Base-by-base conservation (phyloP, 306 rosid genomes). In the Quillaja saponaria region DNA sequence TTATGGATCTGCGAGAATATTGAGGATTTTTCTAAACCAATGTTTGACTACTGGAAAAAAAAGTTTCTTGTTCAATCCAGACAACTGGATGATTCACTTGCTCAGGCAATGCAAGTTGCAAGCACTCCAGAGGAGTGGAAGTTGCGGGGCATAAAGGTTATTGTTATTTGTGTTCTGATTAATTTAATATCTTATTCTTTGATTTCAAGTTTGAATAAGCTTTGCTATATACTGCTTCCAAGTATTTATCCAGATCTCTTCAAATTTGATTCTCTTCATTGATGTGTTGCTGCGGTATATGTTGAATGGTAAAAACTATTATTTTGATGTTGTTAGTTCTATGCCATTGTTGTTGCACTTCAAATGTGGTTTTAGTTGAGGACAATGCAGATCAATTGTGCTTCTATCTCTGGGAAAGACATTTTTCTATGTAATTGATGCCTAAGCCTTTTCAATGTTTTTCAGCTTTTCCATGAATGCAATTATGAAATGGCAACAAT, bases 121-220 rank as follows among this genome's bases (percentile, higher is more conserved):
- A 85, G 96, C 67, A 88, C 68, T 49, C 80, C 81, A 9, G 86
- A 81, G 71, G 96, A 88, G 71, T 88, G 96, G 96, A 83, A 60
- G 52, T 64, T 80, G 10, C 86, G 87, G 15, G 96, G 96, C 67
- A 74, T 76, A 38, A 85, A 88, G 96, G 94, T 85, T 61, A 5
- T 5, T 37, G 33, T 10, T 13, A 12, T 37, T 14, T 9, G 33
- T 6, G 0, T 49, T 55, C 14, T 25, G 6, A 54, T 48, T 6
- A 15, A 19, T 21, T 63, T 15, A 17, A 13, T 51, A 0, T 17
- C 13, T 40, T 9, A 3, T 16, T 13, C 55, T 37, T 55, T 60
- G n/a, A n/a, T 45, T n/a, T 13, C 44, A 10, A 17, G 21, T 15
- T 45, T n/a, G 45, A 49, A 13, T 55, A 14, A 25, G 13, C 5